Evolutionary conservation across 2,329 filamentous ascomycete species (phyloP), one percentile per base, ranked within the genome.

Genomic region (Pseudogymnoascus sp.): DNA sequence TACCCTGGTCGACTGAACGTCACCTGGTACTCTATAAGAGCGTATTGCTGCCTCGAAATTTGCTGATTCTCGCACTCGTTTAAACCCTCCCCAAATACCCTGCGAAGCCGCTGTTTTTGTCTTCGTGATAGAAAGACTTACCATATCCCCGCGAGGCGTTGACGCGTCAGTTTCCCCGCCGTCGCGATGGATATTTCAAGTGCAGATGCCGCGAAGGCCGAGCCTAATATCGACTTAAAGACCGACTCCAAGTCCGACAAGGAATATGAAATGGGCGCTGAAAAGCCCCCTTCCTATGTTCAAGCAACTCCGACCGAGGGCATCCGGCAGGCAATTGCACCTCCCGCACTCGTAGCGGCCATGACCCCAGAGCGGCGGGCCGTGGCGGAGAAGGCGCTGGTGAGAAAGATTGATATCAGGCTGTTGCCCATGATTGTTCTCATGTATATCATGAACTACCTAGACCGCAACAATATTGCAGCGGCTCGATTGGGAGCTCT

Each of bases 401-500:
- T 80, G 62, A 78, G 80, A 63, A 90, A 88, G 71, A 83, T 90
- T 60, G 87, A 90, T 69, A 66, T 81, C 7, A 76, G 85, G 59
- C 71, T 90, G 30, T 75, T 90, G 67, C 87, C 87, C 0, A 85
- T 85, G 73, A 76, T 89, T 41, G 82, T 89, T 59, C 66, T 89
- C 53, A 88, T 89, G 78, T 89, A 88, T 66, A 85, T 88, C 66
- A 76, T 88, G 75, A 88, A 88, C 67, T 88, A 87, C 68, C 73
- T 88, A 11, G 82, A 85, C 65, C 64, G 71, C 43, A 84, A 83
- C 67, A 83, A 84, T 61, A 83, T 85, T 61, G 81, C 81, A 2
- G 75, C 75, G 25, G 82, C 80, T 3, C 76, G 78, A 64, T 70
- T 85, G 5, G 80, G 78, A 1, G 81, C 81, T 4, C 71, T 81